Percentiles rank a stretch among this genome's conserved stretches.
Conservation (phyloP, 2,329 filamentous ascomycete species). For the Colletotrichum sp. region DNA sequence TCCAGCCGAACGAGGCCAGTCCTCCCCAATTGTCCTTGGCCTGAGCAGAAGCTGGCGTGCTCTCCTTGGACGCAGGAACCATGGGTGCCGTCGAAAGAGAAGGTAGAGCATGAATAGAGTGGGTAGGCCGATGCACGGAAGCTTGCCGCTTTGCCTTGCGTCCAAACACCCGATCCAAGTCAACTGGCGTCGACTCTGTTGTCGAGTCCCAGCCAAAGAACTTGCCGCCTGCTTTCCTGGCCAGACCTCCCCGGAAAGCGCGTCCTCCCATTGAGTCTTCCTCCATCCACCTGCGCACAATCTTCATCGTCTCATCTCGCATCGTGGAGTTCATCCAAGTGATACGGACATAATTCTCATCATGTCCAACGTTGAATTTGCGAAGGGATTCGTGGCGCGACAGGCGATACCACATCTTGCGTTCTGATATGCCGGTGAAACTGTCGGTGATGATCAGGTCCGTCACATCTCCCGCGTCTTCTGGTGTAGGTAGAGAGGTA, state of each 20-base stretch:
- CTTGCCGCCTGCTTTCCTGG: conserved; percentile 43
- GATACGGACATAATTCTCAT: conserved; percentile 65
- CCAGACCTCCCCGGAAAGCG: conserved; percentile 44
- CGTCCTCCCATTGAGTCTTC: conserved; percentile 64
- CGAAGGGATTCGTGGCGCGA: conserved; percentile 65
- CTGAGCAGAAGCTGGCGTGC: conserved; percentile 27
- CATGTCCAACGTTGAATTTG: conserved; percentile 60
- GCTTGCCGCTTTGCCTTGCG: conserved; percentile 33
- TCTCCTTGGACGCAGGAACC: neutral
- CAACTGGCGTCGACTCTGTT: conserved; percentile 46
- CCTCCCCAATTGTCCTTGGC: conserved; percentile 15
- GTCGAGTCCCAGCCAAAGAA: conserved; percentile 68
- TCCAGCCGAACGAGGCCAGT: conserved; percentile 35
- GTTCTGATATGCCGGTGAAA: conserved; percentile 60
- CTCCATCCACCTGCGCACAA: conserved; percentile 70
- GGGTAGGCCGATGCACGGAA: conserved; percentile 26
- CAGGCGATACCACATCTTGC: conserved; percentile 69
- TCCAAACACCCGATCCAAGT: conserved; percentile 51
- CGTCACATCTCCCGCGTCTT: conserved; percentile 37
- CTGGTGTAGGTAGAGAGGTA: conserved; percentile 7
- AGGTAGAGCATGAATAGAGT: conserved; percentile 7
- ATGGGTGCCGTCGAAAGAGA: conserved; percentile 6
- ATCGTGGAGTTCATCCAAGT: conserved; percentile 61
- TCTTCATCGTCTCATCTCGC: conserved; percentile 58
- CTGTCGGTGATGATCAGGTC: conserved; percentile 56